A percentile compares a stretch with the other conserved stretches of the same genome.
phyloP scores from a whole-genome alignment of 108 stramenopile species.

The Skeletonema costatum region DNA sequence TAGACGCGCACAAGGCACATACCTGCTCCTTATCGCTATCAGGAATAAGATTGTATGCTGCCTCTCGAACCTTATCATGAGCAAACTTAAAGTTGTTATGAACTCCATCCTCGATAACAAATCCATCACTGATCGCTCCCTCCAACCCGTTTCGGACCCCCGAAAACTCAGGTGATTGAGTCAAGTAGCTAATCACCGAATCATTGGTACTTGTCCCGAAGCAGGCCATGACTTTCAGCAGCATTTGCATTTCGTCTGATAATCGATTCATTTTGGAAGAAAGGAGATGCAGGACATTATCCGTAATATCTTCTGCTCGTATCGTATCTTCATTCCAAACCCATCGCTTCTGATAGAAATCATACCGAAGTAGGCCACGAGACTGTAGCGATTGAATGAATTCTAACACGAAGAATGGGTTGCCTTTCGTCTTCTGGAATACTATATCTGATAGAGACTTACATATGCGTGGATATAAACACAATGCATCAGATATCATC shows the following conservation, averaged over 20 bases:
- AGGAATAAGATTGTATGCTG: conserved; percentile 14
- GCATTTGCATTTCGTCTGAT: conserved; percentile 7
- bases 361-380: conserved; percentile 20
- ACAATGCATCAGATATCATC: conserved; percentile 33
- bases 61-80: conserved; percentile 44
- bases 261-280: not conserved
- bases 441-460: conserved; percentile 21
- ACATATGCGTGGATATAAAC: conserved; percentile 19
- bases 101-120: conserved; percentile 9
- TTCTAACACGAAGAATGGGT: not conserved
- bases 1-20: not conserved
- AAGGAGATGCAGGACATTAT: too few species aligned
- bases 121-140: conserved; percentile 1
- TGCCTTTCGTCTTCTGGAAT: conserved; percentile 25
- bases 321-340: too few species aligned
- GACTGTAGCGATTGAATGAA: conserved; percentile 33
- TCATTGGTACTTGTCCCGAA: not conserved
- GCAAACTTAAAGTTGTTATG: conserved; percentile 27
- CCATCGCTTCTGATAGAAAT: not conserved
- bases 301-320: too few species aligned
- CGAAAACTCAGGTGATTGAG: not conserved
- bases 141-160: not conserved
- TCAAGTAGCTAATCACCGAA: not conserved
- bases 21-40: conserved; percentile 20
- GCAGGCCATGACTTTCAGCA: conserved; percentile 6